Evolutionary conservation across 2,329 filamentous ascomycete genomes (phyloP).

Genomic region (Exophiala aquamarina): DNA sequence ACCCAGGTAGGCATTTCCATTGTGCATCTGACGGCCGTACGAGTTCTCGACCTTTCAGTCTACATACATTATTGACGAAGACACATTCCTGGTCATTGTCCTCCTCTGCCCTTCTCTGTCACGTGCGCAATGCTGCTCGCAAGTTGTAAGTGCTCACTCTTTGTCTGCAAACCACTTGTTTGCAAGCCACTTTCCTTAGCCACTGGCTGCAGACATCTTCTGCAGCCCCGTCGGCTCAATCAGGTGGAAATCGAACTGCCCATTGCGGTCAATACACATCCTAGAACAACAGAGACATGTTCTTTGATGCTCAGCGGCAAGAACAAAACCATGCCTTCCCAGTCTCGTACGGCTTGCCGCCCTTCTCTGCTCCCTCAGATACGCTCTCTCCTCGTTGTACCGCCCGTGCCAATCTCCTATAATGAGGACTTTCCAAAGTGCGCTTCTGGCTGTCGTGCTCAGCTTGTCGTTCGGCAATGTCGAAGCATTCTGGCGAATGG

Average conservation of each 20-base stretch:
- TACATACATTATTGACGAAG: conserved; percentile 9
- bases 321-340: conserved; percentile 14
- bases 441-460: conserved; percentile 20
- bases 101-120: conserved; percentile 5
- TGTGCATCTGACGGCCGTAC: too few relatives aligned
- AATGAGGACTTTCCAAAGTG: conserved; percentile 19
- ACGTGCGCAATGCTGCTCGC: conserved; percentile 12
- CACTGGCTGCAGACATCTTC: conserved; percentile 1
- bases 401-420: conserved; percentile 10
- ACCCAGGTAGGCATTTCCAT: too few relatives aligned
- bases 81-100: conserved; percentile 5
- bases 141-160: conserved; percentile 4
- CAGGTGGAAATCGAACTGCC: conserved; percentile 1
- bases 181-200: background rate
- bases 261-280: conserved; percentile 11
- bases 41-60: background rate
- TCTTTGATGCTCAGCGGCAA: conserved; percentile 10
- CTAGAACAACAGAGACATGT: conserved; percentile 12
- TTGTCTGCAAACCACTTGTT: conserved; percentile 6
- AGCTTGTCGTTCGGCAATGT: conserved; percentile 31
- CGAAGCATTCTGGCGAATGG: conserved; percentile 84
- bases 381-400: conserved; percentile 8
- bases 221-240: background rate
- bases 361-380: conserved; percentile 9
- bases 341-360: background rate